Evolutionary conservation across 495 filamentous ascomycete genomes (phyloP), one percentile per base, ranked within the genome.

Genomic region (Halenospora varia): DNA sequence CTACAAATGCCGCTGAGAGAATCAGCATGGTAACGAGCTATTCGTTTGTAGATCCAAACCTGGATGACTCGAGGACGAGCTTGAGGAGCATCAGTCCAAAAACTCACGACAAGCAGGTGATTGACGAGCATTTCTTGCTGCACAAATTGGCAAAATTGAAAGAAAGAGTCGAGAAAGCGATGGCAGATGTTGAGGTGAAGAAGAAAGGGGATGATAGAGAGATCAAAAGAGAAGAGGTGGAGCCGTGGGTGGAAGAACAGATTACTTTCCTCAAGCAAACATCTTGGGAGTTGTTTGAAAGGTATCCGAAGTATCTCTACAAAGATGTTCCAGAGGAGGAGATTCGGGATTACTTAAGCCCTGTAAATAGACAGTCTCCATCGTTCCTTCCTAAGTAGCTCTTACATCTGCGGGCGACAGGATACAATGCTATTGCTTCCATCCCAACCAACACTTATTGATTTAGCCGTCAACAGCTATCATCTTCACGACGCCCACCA

Each of bases 21-120:
- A 44, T 57, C 45, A 57, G 46, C 23, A 57, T 57, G 45, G 55
- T 57, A 6, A 57, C 55, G 13, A 40, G 24, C 10, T 57, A 51
- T 23, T 42, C 25, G 2, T 56, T 56, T 40, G 42, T 48, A 1
- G 25, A 56, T 39, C 53, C 53, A 1, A 29, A 48, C 17, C 11
- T 48, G 20, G 53, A 48, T 56, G 53, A 56, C 23, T 48, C 42
- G 11, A 18, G 42, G 17, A 48, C 44, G n/a, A 26, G 41, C 10
- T 20, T 56, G 2, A 20, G 53, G 18, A 56, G 53, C 17, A 48
- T 56, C 10, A 45, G 40, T 42, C n/a, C 44, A 6, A 15, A 48
- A 19, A 20, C 48, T 25, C 44, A 48, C 25, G 53, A 49, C 17
- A 22, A 48, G 23, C n/a, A 3, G 23, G 10, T 4, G 2, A 40